Evolutionary conservation across 164 flowering plant genomes (phyloP), one percentile per base, ranked within the genome.

Genomic region (Tetracentron sinense): DNA sequence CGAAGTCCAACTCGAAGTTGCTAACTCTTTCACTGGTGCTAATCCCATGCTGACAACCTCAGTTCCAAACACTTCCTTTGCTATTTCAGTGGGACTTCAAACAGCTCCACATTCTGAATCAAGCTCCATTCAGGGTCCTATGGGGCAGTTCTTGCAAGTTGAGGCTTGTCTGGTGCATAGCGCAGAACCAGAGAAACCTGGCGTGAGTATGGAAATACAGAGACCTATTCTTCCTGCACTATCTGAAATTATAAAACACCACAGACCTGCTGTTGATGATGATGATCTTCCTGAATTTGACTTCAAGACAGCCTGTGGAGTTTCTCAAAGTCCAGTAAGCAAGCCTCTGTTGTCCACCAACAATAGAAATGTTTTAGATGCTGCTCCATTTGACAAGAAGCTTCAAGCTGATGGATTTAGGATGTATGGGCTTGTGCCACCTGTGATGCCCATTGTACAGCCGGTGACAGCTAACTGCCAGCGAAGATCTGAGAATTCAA

Each of bases 251-350:
- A 44, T 25, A 27, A 56, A 60, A 62, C 54, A 51, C 38, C 54
- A 47, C 20, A 33, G 28, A 17, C 17, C 65, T 61, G 30, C 38
- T 42, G 20, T 16, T 44, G 78, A 71, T 58, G 79, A 77, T 59
- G 87, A 83, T 61, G 87, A 83, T 74, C 84, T 83, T 69, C 87
- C 84, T 52, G 84, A 80, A 54, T 83, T 67, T 67, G 87, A 83
- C 70, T 81, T 81, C 58, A 38, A 64, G 33, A 50, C 33, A n/a
- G 74, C 76, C 60, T 62, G 75, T 67, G 77, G 68, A 51, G 22
- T 64, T 73, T 53, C 77, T 68, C 72, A 42, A 46, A 27, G 55
- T 62, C 31, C 69, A 38, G 51, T n/a, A 3, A 35, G 50, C 31
- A 68, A 67, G 53, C 54, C 56, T 62, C 25, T 15, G 0, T n/a